Conservation (phyloP, 192 early-diverging fungal species). For the Podila epigama region DNA sequence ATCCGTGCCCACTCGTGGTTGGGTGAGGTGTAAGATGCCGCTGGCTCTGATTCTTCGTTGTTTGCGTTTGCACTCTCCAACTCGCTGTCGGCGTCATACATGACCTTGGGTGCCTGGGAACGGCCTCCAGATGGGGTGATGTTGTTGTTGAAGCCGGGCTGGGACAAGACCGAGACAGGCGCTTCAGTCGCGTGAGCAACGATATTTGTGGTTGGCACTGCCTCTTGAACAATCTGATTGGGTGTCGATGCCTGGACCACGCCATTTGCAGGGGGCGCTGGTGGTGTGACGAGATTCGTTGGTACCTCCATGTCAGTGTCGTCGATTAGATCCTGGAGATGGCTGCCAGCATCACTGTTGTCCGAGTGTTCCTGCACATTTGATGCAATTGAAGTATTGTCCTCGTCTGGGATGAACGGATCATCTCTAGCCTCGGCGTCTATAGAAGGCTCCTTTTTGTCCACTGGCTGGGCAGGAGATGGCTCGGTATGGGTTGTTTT, state of each 20-base stretch:
- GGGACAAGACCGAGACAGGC: background rate
- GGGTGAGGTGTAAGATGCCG: constrained; percentile 37
- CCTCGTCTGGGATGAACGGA: too few relatives aligned
- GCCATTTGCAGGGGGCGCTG: too few relatives aligned
- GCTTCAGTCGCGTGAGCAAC: background rate
- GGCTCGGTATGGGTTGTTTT: too few relatives aligned
- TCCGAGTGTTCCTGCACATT: background rate
- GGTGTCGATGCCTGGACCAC: background rate
- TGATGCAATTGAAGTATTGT: background rate
- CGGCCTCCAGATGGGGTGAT: background rate
- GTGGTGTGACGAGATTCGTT: too few relatives aligned
- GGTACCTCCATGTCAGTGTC: background rate
- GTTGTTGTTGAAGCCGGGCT: background rate
- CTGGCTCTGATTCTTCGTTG: constrained; percentile 6
- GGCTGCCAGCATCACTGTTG: background rate
- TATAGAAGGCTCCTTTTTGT: background rate
- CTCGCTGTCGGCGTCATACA: background rate
- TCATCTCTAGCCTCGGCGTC: too few relatives aligned
- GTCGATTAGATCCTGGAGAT: background rate
- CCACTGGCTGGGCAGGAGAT: too few relatives aligned
- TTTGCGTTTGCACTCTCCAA: too few relatives aligned
- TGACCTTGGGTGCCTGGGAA: background rate
- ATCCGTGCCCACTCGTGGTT: constrained; percentile 44
- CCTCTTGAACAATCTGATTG: background rate
- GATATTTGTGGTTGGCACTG: background rate